Evolutionary conservation across 257 asterid species (phyloP).

Genomic region (Solanum okadae): DNA sequence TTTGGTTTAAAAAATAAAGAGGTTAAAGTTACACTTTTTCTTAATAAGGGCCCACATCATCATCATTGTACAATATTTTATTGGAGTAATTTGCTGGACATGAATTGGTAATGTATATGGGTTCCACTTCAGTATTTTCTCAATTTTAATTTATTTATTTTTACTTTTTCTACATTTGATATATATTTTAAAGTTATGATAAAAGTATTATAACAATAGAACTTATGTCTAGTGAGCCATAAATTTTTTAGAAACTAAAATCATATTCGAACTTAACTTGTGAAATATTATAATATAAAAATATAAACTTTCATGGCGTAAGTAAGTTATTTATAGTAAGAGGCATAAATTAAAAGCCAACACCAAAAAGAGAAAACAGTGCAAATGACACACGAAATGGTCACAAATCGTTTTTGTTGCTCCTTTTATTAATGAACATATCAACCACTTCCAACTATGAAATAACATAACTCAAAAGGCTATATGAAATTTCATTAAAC

Average conservation of each 20-base stretch:
- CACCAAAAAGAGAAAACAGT: neutral
- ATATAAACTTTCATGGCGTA: neutral
- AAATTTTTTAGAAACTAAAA: neutral
- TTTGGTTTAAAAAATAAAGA: too few relatives aligned
- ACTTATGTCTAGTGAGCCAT: neutral
- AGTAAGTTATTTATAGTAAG: neutral
- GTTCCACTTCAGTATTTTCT: too few relatives aligned
- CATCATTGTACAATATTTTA: too few relatives aligned
- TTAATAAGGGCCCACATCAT: too few relatives aligned
- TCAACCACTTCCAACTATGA: neutral
- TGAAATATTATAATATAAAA: neutral
- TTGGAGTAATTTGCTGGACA: too few relatives aligned
- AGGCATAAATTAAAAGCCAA: neutral
- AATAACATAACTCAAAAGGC: neutral
- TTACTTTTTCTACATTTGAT: too few relatives aligned
- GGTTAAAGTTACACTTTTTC: too few relatives aligned
- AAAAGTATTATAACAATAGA: neutral
- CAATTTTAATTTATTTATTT: too few relatives aligned
- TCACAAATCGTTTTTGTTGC: neutral
- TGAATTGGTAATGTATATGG: too few relatives aligned
- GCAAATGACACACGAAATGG: neutral
- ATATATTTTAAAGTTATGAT: too few relatives aligned
- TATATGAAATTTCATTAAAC: neutral
- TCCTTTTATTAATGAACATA: neutral
- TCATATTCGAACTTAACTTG: rapidly evolving